Evolutionary conservation across 768 basidiomycete species (phyloP).

Genomic region (Filobasidium floriforme): DNA sequence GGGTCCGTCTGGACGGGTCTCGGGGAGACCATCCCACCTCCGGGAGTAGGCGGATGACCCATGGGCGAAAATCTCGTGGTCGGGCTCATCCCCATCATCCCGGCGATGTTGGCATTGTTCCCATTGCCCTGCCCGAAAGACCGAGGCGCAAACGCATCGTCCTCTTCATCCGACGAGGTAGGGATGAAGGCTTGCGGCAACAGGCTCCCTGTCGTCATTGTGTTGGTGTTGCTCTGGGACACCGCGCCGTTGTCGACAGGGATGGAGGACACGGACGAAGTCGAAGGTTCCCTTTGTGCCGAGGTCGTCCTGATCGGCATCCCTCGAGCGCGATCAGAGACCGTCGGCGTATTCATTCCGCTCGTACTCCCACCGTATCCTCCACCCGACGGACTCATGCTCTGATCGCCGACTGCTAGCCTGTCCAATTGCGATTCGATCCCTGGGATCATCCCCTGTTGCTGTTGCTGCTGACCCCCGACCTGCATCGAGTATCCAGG

Average conservation of each 20-base stretch:
- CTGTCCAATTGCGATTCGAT: neutral
- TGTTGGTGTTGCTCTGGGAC: too few species aligned
- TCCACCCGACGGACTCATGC: neutral
- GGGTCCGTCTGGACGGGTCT: slow-evolving; percentile 51
- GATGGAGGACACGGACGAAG: neutral
- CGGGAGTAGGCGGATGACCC: slow-evolving; percentile 2
- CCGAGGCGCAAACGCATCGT: slow-evolving; percentile 7
- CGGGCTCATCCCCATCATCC: neutral
- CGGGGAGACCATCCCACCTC: neutral
- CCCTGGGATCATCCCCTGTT: neutral
- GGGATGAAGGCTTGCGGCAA: neutral
- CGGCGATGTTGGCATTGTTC: neutral
- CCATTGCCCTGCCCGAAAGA: neutral
- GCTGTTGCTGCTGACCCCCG: too few species aligned
- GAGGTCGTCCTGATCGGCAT: slow-evolving; percentile 20
- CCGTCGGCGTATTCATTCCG: slow-evolving; percentile 6
- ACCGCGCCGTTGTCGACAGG: neutral
- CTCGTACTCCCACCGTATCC: slow-evolving; percentile 4
- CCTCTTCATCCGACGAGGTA: slow-evolving; percentile 11
- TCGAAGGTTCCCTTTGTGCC: slow-evolving; percentile 11
- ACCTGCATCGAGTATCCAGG: too few species aligned
- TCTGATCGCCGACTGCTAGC: neutral
- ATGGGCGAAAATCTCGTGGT: neutral
- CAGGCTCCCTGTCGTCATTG: neutral
- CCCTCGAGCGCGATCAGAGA: slow-evolving; percentile 11